Percentiles rank a stretch among this genome's conserved stretches.
Evolutionary conservation across 257 asterid genomes (phyloP).

Genomic region (Handroanthus guayacan): DNA sequence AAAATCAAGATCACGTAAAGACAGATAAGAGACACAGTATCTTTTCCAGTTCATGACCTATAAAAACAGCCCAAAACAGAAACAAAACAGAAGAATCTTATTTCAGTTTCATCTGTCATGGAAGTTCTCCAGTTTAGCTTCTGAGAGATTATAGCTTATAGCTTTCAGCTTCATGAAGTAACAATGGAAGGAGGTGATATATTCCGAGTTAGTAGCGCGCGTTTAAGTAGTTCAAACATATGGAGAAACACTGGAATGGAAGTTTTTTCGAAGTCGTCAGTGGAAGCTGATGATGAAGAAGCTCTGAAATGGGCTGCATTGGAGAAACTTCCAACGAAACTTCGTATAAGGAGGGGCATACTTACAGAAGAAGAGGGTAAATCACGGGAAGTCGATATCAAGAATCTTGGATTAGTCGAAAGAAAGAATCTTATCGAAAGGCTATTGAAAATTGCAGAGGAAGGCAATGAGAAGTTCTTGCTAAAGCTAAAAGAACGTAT

Average conservation of each 20-base stretch:
- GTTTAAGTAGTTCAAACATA: conserved; percentile 66
- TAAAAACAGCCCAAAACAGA: conserved; percentile 29
- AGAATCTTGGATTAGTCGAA: conserved; percentile 67
- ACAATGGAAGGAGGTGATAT: conserved; percentile 65
- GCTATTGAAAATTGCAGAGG: conserved; percentile 68
- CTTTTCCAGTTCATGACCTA: conserved; percentile 31
- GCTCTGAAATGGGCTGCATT: conserved; percentile 91
- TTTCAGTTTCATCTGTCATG: conserved; percentile 36
- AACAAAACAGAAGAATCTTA: conserved; percentile 12
- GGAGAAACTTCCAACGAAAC: conserved; percentile 81
- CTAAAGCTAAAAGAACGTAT: conserved; percentile 67
- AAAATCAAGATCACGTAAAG: conserved; percentile 21
- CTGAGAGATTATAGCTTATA: neutral
- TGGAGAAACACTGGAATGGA: conserved; percentile 83
- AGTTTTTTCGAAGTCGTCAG: conserved; percentile 64
- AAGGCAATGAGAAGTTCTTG: conserved; percentile 85
- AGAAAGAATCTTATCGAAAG: conserved; percentile 74
- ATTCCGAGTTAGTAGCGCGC: conserved; percentile 60
- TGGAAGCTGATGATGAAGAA: conserved; percentile 77
- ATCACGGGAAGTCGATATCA: conserved; percentile 62
- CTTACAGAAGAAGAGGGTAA: conserved; percentile 62
- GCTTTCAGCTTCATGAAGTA: conserved; percentile 28
- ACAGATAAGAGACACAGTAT: conserved; percentile 35
- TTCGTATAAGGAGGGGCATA: conserved; percentile 73
- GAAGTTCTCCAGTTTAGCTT: conserved; percentile 18